These are phyloP conservation scores for Penicillium herquei DNA, from an alignment of 495 filamentous ascomycete species.

Conservation along the genomic window DNA sequence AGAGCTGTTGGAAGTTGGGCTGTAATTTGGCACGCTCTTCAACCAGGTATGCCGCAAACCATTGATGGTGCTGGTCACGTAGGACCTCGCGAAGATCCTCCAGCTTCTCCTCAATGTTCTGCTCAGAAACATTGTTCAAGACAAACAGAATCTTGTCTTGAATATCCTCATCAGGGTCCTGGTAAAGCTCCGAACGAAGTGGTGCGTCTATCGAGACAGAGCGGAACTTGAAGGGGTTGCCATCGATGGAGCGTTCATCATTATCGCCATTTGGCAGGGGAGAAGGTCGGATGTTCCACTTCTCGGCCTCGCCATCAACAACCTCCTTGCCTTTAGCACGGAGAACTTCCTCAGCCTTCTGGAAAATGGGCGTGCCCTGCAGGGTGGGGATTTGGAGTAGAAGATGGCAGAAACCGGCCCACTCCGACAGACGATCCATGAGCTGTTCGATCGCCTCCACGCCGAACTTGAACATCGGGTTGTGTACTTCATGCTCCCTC, in stretches of 20 bases:
- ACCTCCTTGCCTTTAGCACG: slow-evolving; percentile 53
- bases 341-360: slow-evolving; percentile 77
- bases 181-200: slow-evolving; percentile 54
- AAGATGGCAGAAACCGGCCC: slow-evolving; percentile 84
- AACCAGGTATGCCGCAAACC: slow-evolving; percentile 95
- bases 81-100: slow-evolving; percentile 74
- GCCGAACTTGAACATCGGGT: slow-evolving; percentile 97
- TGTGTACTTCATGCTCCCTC: slow-evolving; percentile 71
- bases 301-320: slow-evolving; percentile 30
- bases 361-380: slow-evolving; percentile 78
- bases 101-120: slow-evolving; percentile 80
- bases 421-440: slow-evolving; percentile 77
- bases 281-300: slow-evolving; percentile 1
- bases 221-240: slow-evolving; percentile 62
- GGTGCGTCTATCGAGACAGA: slow-evolving; percentile 74
- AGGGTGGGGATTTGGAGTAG: slow-evolving; percentile 78
- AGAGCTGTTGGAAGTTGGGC: slow-evolving; percentile 90
- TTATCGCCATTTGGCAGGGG: slow-evolving; percentile 2
- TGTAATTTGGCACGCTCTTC: slow-evolving; percentile 95
- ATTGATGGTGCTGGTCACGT: slow-evolving; percentile 79
- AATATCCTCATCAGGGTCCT: slow-evolving; percentile 78
- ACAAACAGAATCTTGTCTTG: slow-evolving; percentile 95
- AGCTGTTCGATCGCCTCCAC: slow-evolving; percentile 94
- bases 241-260: slow-evolving; percentile 46
- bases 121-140: slow-evolving; percentile 90